Evolutionary conservation across 2,329 filamentous ascomycete genomes (phyloP).

Genomic region (Pyricularia grisea): DNA sequence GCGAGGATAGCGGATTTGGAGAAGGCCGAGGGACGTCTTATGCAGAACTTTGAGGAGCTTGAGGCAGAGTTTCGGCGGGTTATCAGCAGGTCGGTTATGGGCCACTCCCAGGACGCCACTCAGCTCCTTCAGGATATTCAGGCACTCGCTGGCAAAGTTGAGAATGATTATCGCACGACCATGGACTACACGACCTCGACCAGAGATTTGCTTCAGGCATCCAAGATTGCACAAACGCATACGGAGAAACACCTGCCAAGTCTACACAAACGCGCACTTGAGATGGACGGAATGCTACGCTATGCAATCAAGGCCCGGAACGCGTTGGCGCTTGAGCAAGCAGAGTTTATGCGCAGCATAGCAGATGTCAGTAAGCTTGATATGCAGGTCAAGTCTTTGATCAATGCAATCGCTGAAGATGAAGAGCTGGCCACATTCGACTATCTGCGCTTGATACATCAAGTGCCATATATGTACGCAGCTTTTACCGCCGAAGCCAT

Average conservation of each 20-base stretch:
- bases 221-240: conserved; percentile 53
- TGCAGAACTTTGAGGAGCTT: conserved; percentile 50
- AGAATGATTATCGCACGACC: conserved; percentile 74
- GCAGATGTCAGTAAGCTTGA: conserved; percentile 71
- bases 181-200: conserved; percentile 57
- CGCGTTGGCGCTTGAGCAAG: conserved; percentile 51
- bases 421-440: conserved; percentile 76
- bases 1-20: conserved; percentile 52
- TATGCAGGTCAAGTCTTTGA: conserved; percentile 60
- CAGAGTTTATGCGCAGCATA: conserved; percentile 73
- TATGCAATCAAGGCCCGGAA: conserved; percentile 60
- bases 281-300: conserved; percentile 52
- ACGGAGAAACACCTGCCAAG: conserved; percentile 53
- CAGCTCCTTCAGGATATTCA: conserved; percentile 78
- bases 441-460: conserved; percentile 67
- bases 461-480: conserved; percentile 82
- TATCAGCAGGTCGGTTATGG: conserved; percentile 41
- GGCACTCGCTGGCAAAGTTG: conserved; percentile 76
- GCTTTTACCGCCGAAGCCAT: conserved; percentile 82
- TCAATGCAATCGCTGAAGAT: conserved; percentile 61
- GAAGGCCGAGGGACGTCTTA: conserved; percentile 48
- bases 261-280: conserved; percentile 42
- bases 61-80: conserved; percentile 54
- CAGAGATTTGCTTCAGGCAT: conserved; percentile 49
- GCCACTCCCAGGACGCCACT: conserved; percentile 52